phyloP scores from a whole-genome alignment of 208 protist species.

The Trypanosomatidae sp. region DNA sequence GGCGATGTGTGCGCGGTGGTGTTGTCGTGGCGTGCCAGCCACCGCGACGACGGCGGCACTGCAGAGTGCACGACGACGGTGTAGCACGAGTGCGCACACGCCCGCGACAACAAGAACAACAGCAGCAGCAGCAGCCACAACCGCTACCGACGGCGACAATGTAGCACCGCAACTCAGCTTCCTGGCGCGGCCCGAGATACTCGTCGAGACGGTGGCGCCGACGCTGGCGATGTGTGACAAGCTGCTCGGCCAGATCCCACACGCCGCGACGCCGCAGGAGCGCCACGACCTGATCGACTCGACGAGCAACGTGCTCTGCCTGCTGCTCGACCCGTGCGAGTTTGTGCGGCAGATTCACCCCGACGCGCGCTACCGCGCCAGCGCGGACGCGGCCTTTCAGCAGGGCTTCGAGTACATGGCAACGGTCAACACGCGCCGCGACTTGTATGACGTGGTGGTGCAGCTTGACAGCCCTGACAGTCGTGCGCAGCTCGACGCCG shows the following conservation, averaged over 20 bases:
- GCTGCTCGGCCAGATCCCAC: slow-evolving; percentile 62
- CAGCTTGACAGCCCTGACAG: slow-evolving; percentile 56
- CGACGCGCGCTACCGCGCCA: slow-evolving; percentile 67
- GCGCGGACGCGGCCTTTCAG: slow-evolving; percentile 67
- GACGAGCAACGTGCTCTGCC: slow-evolving; percentile 86
- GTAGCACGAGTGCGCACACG: background rate
- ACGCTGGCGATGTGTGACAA: slow-evolving; percentile 64
- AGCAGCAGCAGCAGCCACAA: background rate
- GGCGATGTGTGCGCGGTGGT: too few species aligned
- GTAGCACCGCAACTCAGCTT: slow-evolving; percentile 33
- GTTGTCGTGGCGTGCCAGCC: too few species aligned
- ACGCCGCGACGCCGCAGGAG: slow-evolving; percentile 40
- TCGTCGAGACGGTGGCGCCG: slow-evolving; percentile 47
- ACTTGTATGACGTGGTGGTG: slow-evolving; percentile 79
- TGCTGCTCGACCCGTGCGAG: slow-evolving; percentile 87
- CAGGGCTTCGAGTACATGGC: slow-evolving; percentile 86
- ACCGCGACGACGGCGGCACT: too few species aligned
- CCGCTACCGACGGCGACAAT: background rate
- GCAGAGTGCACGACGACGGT: background rate
- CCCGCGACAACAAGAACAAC: background rate
- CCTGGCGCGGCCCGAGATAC: slow-evolving; percentile 32
- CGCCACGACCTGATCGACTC: slow-evolving; percentile 87
- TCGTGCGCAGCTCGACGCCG: slow-evolving; percentile 44
- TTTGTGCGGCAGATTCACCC: slow-evolving; percentile 88
- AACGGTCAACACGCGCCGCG: slow-evolving; percentile 75